phyloP scores from a whole-genome alignment of 192 early-diverging fungal species.

The Kickxella alabastrina region DNA sequence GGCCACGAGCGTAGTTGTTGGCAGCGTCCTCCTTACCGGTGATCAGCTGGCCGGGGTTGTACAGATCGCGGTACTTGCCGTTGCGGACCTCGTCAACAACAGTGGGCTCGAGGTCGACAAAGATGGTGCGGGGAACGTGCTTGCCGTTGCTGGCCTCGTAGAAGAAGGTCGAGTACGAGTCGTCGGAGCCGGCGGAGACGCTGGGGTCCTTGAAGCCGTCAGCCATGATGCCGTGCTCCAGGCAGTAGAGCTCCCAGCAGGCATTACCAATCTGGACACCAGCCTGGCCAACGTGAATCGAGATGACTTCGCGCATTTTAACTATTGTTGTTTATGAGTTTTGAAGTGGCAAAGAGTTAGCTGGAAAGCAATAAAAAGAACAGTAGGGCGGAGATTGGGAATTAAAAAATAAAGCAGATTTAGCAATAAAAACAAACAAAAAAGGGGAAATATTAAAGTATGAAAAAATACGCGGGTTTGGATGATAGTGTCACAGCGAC shows the following conservation, averaged over 20 bases:
- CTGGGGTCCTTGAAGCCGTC: slow-evolving; percentile 64
- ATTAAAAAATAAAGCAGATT: background rate
- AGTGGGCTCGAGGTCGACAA: slow-evolving; percentile 95
- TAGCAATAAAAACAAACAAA: slow-evolving; percentile 1
- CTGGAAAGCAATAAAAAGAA: slow-evolving; percentile 1
- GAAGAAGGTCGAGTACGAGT: slow-evolving; percentile 99
- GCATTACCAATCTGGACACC: slow-evolving; percentile 99
- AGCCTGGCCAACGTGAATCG: slow-evolving; percentile 81
- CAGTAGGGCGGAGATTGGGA: slow-evolving; percentile 2
- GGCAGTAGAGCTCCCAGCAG: slow-evolving; percentile 98
- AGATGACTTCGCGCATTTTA: slow-evolving; percentile 74
- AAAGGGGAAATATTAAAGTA: too few species aligned
- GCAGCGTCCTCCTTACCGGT: slow-evolving; percentile 99
- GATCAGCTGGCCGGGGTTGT: slow-evolving; percentile 96
- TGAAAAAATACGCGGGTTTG: too few species aligned
- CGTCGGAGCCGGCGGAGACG: slow-evolving; percentile 53
- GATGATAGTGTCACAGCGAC: too few species aligned
- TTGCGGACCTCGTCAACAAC: slow-evolving; percentile 98
- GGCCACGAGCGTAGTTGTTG: slow-evolving; percentile 99
- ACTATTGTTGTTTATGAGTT: background rate
- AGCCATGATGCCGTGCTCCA: slow-evolving; percentile 96
- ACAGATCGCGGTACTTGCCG: slow-evolving; percentile 93
- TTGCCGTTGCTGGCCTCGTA: slow-evolving; percentile 98
- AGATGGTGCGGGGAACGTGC: slow-evolving; percentile 98
- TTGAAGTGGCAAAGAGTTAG: background rate